Evolutionary conservation across 768 basidiomycete species (phyloP), one percentile per base, ranked within the genome.

Genomic region (Tylopilus felleus): DNA sequence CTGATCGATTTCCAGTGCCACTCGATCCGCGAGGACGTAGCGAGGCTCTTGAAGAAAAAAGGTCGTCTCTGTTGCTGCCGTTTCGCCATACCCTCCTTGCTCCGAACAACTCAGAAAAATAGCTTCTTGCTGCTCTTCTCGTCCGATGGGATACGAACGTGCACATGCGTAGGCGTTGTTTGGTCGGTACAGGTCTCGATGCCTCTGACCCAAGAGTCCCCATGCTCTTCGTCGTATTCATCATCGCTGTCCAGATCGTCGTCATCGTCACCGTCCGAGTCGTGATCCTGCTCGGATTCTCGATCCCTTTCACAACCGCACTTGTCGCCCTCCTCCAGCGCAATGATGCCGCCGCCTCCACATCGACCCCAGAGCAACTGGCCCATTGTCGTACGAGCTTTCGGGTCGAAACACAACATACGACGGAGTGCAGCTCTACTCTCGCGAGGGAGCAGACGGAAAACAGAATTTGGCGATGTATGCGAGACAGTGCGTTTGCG

Each of bases 391-490:
- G 93, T 96, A 38, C 97, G 85, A 45, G 86, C 83, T 17, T 80
- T 75, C 4, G 96, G 91, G 65, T 98, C 96, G 45, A 98, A 82
- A 62, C 84, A 86, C 61, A 99, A 77, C 97, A 99, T 99, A 50
- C 94, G 83, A 54, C 93, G 88, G 55, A 99, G 79, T 14, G 90
- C 92, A 8, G 86, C 80, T 38, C 97, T 83, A 14, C 93, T 85
- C 73, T 99, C 96, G 50, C 97, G 86, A 2, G 97, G 97, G 22
- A 99, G 80, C 10, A 98, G 78, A 19, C 96, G 85, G 79, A 99
- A 98, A 65, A 99, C 97, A 8, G 93, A 94, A 69, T 98, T 96
- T 25, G 68, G 70, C 3, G 70, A 70, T 4, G 70, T 66, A 23
- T 42, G 28, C 13, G 70, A 71, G 6, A 38, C 36, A 0, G 60